phyloP scores from a whole-genome alignment of 495 filamentous ascomycete species.

The Aspergillus sclerotioniger region DNA sequence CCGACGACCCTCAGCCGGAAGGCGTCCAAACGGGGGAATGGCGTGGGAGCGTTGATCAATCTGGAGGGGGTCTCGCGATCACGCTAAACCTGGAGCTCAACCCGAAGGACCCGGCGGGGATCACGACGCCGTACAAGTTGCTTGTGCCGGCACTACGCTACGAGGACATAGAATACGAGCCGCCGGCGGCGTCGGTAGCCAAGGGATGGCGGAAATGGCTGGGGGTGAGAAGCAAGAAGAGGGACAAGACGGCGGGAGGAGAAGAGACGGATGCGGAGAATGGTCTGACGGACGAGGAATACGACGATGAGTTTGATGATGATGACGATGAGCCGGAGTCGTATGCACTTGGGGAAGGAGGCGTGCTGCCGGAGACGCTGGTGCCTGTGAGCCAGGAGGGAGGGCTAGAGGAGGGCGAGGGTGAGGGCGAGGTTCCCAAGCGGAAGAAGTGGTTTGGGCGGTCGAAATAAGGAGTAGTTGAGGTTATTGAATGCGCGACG shows the following conservation, averaged over 20 bases:
- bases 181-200: slow-evolving; percentile 32
- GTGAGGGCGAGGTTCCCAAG: slow-evolving; percentile 17
- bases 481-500: neutral
- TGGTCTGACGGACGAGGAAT: slow-evolving; percentile 24
- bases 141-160: slow-evolving; percentile 74
- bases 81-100: slow-evolving; percentile 84
- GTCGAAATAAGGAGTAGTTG: slow-evolving; percentile 19
- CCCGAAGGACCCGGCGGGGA: slow-evolving; percentile 80
- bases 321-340: slow-evolving; percentile 3
- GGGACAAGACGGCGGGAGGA: slow-evolving; percentile 11
- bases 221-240: slow-evolving; percentile 22
- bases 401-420: slow-evolving; percentile 26
- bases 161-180: slow-evolving; percentile 45
- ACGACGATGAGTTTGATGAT: slow-evolving; percentile 15
- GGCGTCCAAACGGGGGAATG: slow-evolving; percentile 42
- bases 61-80: slow-evolving; percentile 78
- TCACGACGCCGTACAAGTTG: slow-evolving; percentile 81
- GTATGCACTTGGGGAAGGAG: neutral
- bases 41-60: slow-evolving; percentile 53
- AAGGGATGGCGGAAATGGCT: slow-evolving; percentile 49
- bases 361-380: neutral
- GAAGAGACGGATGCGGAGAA: slow-evolving; percentile 26
- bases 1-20: slow-evolving; percentile 68
- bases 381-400: slow-evolving; percentile 12
- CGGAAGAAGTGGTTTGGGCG: slow-evolving; percentile 44